phyloP scores from a whole-genome alignment of 768 basidiomycete genomes.

The Cystofilobasidium macerans region DNA sequence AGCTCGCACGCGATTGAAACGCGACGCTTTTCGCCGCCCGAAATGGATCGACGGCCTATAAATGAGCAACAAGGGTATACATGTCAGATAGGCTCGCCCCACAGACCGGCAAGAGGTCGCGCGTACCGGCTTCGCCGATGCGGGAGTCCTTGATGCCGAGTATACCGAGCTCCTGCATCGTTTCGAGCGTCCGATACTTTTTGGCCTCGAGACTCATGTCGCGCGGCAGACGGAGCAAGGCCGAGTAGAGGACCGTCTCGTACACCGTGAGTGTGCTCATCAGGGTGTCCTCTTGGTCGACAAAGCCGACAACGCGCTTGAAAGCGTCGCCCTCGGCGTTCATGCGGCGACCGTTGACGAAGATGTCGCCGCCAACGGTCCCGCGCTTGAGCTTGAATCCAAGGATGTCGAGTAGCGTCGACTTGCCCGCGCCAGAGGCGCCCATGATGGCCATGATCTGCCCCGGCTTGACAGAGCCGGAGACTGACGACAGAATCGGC shows the following conservation, averaged over 20 bases:
- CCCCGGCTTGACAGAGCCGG: constrained; percentile 74
- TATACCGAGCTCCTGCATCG: constrained; percentile 91
- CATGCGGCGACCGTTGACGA: constrained; percentile 63
- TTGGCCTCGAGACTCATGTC: constrained; percentile 97
- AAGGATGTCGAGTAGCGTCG: constrained; percentile 89
- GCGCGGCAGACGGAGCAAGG: constrained; percentile 73
- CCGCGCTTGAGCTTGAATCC: constrained; percentile 83
- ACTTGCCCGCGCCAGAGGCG: constrained; percentile 91
- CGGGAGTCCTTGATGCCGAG: constrained; percentile 76
- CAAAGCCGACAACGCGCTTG: constrained; percentile 79
- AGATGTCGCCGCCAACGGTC: constrained; percentile 55
- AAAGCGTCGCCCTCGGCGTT: constrained; percentile 54
- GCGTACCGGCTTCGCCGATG: constrained; percentile 74
- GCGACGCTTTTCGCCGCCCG: constrained; percentile 92
- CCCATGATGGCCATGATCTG: constrained; percentile 95
- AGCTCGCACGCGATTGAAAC: constrained; percentile 97
- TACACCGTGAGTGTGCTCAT: constrained; percentile 97
- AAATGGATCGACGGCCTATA: constrained; percentile 73
- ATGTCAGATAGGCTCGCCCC: neutral
- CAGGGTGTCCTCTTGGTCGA: constrained; percentile 95
- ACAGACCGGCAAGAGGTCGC: neutral
- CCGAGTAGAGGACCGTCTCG: constrained; percentile 91
- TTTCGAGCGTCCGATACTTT: constrained; percentile 84
- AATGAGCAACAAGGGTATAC: constrained; percentile 9
- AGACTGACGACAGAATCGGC: constrained; percentile 65